Base-by-base conservation (phyloP, 306 rosid species). In the Vigna unguiculata region DNA sequence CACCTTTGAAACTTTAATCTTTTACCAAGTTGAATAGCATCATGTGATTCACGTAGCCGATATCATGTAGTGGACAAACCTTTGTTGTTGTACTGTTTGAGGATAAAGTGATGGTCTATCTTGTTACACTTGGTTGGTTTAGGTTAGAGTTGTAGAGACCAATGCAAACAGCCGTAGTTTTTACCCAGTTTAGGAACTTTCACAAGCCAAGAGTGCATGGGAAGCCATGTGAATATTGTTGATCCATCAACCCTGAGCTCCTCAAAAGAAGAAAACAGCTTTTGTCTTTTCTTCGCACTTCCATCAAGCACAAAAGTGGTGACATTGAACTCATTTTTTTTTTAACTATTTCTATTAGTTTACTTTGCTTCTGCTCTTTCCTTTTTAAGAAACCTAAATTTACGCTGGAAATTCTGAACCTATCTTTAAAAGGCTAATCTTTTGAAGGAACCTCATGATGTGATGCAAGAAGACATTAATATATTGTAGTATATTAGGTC, bases 401-500 rank as follows among this genome's bases (percentile, higher is more conserved):
- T 45, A 16, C 54, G 36, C 66, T 75, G 5, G 14, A 53, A 47
- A 75, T 59, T 70, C 53, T 70, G 70, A 22, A 24, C 52, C 49
- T 82, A 17, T 54, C 45, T 54, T 63, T 63, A 57, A 76, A 52
- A 71, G 2, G 9, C 63, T 21, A 49, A 32, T 76, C 25, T 2
- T 54, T 70, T 41, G 32, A 55, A 76, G 45, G 34, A 76, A 76
- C 74, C 62, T 62, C 46, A 52, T 40, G 53, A 51, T 61, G 16
- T 52, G 25, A 62, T 69, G 38, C 55, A 52, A 75, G 81, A 59
- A 59, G 72, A 43, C 62, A 43, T 46, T 63, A 16, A 77, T 53
- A 54, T 77, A 45, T 77, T 68, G 22, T 54, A 77, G 19, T 14
- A 30, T 55, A 24, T 68, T 43, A 17, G 20, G 74, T 30, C 14